Base-by-base conservation (phyloP, 176 grass and related monocot species). In the Puccinellia tenuiflora region DNA sequence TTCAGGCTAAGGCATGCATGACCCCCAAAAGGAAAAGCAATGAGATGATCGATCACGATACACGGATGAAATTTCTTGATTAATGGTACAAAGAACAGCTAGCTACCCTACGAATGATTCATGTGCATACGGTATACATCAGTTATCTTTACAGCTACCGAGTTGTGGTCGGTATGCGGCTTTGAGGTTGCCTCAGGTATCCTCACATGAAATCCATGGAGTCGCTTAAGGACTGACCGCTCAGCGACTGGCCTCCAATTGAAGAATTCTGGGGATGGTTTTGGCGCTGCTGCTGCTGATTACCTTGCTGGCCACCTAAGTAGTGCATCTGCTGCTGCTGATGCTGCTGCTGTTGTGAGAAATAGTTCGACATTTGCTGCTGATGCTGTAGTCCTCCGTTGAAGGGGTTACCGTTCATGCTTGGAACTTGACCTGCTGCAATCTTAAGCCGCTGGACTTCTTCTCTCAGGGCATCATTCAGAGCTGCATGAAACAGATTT, bases 121-220 rank as follows among this genome's bases (percentile, higher is more conserved):
- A 60, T 85, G 74, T 81, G 38, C 85, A 53, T 80, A 89, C 25
- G 75, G 50, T 87, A 80, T 79, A 75, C 88, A 90, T 90, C 80
- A 87, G 75, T 70, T 90, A 83, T 73, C 47, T 87, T 86, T 87
- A 87, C 84, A 87, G 48, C 42, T 84, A 83, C 84, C 72, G 45
- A 52, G 39, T 79, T 68, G 59, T 43, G 53, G 75, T 83, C 73
- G 60, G 68, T 68, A 57, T 43, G 28, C 1, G 59, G 29, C 80
- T 18, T 3, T 40, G 51, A 62, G 16, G 43, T 46, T 46, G 34
- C 56, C 20, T 3, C 1, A 9, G 12, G 16, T 24, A 37, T 53
- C 46, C 85, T 99, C 89, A 96, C 93, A 99, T 90, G 87, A 89
- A 99, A 84, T 99, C 93, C 93, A 99, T 99, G 38, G 93, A 85